Conservation (phyloP, 2,329 filamentous ascomycete genomes). For the Alternaria infectoria region DNA sequence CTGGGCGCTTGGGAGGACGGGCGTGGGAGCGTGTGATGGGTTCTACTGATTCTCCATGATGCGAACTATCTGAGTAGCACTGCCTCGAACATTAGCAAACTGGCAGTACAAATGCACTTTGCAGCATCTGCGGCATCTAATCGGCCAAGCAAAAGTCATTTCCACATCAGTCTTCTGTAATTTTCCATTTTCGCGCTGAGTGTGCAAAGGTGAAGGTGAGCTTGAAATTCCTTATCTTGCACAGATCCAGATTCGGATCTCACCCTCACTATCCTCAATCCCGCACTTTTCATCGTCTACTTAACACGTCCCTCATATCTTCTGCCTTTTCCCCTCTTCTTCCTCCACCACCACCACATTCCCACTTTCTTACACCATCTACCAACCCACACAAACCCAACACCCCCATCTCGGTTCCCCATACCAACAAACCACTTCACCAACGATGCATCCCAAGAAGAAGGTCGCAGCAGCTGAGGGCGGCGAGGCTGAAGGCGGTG, state of each 20-base stretch:
- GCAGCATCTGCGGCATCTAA: neutral
- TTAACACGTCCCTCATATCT: neutral
- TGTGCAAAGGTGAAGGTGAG: neutral
- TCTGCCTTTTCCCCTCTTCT: neutral
- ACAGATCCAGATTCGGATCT: neutral
- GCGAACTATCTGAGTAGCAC: neutral
- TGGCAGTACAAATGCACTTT: neutral
- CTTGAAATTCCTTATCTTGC: neutral
- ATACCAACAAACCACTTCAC: neutral
- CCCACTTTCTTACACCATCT: neutral
- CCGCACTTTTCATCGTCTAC: neutral
- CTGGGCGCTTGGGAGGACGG: neutral
- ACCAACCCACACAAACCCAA: neutral
- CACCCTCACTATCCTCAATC: neutral
- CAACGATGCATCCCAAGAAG: neutral
- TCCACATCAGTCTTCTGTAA: neutral
- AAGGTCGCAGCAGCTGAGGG: neutral
- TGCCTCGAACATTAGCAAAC: neutral
- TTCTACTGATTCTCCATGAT: too few species aligned
- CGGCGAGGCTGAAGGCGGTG: neutral
- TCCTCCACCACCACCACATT: neutral
- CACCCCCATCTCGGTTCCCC: neutral
- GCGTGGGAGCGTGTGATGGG: neutral
- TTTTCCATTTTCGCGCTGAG: neutral
- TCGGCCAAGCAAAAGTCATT: neutral